phyloP scores from a whole-genome alignment of 305 asterid species.

The Fraxinus dipetala region DNA sequence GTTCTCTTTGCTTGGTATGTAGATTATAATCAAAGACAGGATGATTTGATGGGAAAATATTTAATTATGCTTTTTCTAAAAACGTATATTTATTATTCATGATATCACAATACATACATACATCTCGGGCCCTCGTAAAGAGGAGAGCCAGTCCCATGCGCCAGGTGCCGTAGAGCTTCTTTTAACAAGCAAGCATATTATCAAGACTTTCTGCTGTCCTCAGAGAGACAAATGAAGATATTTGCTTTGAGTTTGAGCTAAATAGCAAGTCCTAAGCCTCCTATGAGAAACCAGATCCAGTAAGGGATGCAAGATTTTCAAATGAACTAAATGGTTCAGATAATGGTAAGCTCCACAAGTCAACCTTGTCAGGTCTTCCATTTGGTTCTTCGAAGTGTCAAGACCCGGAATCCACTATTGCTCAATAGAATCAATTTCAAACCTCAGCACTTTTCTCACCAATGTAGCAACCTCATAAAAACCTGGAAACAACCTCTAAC shows the following conservation, averaged over 20 bases:
- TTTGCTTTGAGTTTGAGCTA: neutral
- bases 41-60: neutral
- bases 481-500: neutral
- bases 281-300: neutral
- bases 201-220: neutral
- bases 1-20: neutral
- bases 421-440: neutral
- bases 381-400: neutral
- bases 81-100: neutral
- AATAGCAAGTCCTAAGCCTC: neutral
- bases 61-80: neutral
- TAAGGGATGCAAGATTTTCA: neutral
- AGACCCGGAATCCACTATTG: neutral
- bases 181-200: neutral
- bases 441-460: neutral
- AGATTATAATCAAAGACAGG: neutral
- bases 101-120: neutral
- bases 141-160: too few relatives aligned
- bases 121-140: neutral
- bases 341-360: neutral
- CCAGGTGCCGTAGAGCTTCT: too few relatives aligned
- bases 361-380: neutral
- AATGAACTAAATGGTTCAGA: neutral
- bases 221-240: neutral
- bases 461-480: neutral